Conservation (phyloP, 352 stramenopile species). For the Pythium utonaiense region DNA sequence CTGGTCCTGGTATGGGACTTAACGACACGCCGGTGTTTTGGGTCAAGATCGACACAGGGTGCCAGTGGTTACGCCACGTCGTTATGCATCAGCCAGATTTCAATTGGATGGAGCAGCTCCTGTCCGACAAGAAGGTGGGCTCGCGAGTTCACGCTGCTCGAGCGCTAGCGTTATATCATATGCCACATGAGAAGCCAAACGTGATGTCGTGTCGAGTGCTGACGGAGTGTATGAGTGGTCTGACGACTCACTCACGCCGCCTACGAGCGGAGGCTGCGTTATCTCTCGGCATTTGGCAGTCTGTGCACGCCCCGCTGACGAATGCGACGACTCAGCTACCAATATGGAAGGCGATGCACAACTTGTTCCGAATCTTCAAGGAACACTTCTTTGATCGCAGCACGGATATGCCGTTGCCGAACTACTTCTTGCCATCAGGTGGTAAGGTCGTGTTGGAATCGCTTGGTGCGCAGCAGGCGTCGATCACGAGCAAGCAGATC, state of each 20-base stretch:
- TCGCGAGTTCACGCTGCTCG: slow-evolving; percentile 77
- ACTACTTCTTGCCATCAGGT: slow-evolving; percentile 83
- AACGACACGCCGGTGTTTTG: slow-evolving; percentile 87
- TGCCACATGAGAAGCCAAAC: slow-evolving; percentile 80
- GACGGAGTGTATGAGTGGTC: slow-evolving; percentile 80
- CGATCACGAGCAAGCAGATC: slow-evolving; percentile 82
- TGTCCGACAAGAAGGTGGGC: slow-evolving; percentile 81
- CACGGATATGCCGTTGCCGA: slow-evolving; percentile 83
- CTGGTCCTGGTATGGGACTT: slow-evolving; percentile 73
- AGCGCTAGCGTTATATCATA: slow-evolving; percentile 71
- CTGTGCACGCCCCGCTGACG: slow-evolving; percentile 75
- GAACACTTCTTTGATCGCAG: slow-evolving; percentile 82
- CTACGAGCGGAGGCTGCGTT: slow-evolving; percentile 71
- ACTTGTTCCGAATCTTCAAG: slow-evolving; percentile 87
- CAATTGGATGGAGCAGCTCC: slow-evolving; percentile 86
- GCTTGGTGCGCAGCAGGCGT: slow-evolving; percentile 72
- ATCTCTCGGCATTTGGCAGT: slow-evolving; percentile 82
- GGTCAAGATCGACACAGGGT: slow-evolving; percentile 83
- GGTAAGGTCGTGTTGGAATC: slow-evolving; percentile 80
- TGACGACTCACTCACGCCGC: slow-evolving; percentile 76
- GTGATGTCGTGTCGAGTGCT: slow-evolving; percentile 84
- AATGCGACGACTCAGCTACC: slow-evolving; percentile 77
- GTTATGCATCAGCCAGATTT: slow-evolving; percentile 87
- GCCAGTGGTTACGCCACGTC: slow-evolving; percentile 72
- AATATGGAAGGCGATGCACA: slow-evolving; percentile 86